These are phyloP conservation scores for Corymbia citriodora DNA, from an alignment of 441 rosid species.

Conservation along the genomic window DNA sequence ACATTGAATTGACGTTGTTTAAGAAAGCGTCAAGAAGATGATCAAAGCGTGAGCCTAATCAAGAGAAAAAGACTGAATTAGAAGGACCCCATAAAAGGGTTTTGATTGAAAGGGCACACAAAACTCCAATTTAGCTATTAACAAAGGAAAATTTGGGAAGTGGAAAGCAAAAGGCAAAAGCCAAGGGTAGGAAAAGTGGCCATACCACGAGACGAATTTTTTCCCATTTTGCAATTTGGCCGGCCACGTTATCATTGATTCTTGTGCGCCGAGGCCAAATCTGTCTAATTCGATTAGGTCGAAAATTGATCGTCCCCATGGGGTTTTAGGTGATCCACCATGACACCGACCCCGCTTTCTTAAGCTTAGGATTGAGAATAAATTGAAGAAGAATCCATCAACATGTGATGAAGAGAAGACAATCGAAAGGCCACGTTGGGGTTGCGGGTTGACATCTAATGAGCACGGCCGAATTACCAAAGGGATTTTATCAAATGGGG, in stretches of 20 bases:
- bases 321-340: neutral
- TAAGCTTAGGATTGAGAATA: neutral
- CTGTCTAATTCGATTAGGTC: neutral
- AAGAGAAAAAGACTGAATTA: neutral
- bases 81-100: neutral
- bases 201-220: neutral
- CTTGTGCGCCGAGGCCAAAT: fast-evolving
- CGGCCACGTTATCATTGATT: neutral
- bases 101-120: neutral
- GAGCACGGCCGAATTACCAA: neutral
- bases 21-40: neutral
- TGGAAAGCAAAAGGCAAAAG: neutral
- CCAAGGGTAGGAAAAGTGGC: neutral
- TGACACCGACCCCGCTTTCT: neutral
- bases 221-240: neutral
- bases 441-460: neutral
- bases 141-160: neutral
- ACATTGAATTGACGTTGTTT: neutral
- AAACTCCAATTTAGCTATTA: neutral
- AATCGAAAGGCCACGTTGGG: neutral
- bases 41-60: neutral
- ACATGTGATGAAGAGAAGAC: neutral
- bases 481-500: neutral
- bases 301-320: neutral
- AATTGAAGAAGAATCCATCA: neutral